These are phyloP conservation scores for Aspergillus novoparasiticus DNA, from an alignment of 2,329 filamentous ascomycete genomes.

Conservation along the genomic window DNA sequence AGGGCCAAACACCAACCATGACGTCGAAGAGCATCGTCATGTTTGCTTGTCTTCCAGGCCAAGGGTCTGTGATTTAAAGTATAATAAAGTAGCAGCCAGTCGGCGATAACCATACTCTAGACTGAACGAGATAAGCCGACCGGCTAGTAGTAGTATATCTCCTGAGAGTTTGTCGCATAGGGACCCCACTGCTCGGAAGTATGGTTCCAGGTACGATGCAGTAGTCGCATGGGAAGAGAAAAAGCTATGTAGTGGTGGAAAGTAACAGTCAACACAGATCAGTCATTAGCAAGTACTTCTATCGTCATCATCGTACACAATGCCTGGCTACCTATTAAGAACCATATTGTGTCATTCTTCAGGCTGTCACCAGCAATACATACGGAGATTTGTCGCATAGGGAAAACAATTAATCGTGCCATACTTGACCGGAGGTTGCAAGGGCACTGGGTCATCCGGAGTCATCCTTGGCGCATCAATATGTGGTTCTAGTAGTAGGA, in stretches of 20 bases:
- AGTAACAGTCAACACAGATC: not conserved
- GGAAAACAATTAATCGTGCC: not conserved
- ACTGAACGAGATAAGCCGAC: not conserved
- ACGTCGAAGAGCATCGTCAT: not conserved
- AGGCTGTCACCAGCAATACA: not conserved
- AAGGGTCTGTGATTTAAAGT: not conserved
- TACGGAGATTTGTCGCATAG: conserved; percentile 6
- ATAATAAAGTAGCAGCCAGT: not conserved
- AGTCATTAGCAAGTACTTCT: not conserved
- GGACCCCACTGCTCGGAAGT: not conserved
- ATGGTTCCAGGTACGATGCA: conserved; percentile 7
- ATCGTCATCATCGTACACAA: not conserved
- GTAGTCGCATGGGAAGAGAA: conserved; percentile 6
- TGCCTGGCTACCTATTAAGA: not conserved
- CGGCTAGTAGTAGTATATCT: not conserved
- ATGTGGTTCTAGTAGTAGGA: not conserved
- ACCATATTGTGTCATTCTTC: not conserved
- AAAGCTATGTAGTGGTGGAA: not conserved
- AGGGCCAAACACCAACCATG: not conserved
- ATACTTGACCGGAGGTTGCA: conserved; percentile 1
- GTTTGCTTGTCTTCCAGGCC: not conserved
- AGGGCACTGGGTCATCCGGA: not conserved
- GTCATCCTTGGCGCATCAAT: conserved; percentile 6
- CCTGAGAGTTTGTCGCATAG: not conserved
- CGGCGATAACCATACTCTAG: not conserved